Conservation (phyloP, 192 early-diverging fungal genomes). For the Entomortierella chlamydospora region DNA sequence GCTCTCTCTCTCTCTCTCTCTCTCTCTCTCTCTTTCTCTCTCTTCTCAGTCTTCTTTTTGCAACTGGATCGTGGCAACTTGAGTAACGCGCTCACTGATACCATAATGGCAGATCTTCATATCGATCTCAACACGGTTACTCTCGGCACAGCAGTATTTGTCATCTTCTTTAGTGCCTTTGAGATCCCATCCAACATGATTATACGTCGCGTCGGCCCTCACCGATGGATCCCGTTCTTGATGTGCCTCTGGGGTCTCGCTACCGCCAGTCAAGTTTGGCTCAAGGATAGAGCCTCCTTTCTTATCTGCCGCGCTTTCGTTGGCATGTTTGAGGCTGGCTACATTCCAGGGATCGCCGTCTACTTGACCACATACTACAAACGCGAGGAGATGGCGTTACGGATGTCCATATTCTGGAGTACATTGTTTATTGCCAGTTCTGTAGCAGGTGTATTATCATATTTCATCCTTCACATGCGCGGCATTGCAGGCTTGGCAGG, state of each 20-base stretch:
- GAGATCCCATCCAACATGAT: conserved; percentile 65
- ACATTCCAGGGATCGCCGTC: conserved; percentile 59
- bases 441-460: conserved; percentile 66
- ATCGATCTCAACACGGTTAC: conserved; percentile 59
- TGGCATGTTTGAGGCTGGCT: conserved; percentile 66
- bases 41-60: conserved; percentile 58
- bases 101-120: conserved; percentile 55
- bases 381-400: conserved; percentile 58
- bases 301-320: conserved; percentile 63
- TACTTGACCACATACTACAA: conserved; percentile 68
- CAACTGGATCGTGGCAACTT: conserved; percentile 63
- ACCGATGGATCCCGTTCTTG: conserved; percentile 66
- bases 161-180: conserved; percentile 56
- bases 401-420: conserved; percentile 64
- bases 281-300: conserved; percentile 53
- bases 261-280: conserved; percentile 45
- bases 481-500: conserved; percentile 65
- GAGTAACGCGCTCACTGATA: conserved; percentile 61
- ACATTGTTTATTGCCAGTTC: conserved; percentile 64
- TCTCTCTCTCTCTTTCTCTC: neutral
- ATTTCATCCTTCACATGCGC: conserved; percentile 65
- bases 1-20: too few relatives aligned
- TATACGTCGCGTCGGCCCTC: conserved; percentile 60
- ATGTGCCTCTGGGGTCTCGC: conserved; percentile 42
- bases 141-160: conserved; percentile 60